phyloP scores from a whole-genome alignment of 805 yeast species.

The Zygosaccharomyces siamensis region DNA sequence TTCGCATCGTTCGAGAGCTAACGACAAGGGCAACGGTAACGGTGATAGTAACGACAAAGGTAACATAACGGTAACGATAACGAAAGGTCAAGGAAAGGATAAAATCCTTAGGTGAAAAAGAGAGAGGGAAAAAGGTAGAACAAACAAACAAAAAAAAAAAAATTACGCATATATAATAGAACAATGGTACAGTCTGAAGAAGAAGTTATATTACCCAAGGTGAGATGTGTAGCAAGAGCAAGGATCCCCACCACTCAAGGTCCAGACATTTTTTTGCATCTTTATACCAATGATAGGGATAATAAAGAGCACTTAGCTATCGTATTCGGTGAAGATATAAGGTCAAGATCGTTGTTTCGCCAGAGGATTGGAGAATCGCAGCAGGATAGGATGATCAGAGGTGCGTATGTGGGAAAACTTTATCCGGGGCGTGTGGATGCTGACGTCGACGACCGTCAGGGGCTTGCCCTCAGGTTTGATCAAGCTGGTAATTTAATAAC shows the following conservation, averaged over 20 bases:
- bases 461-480: constrained; percentile 40
- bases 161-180: too few relatives aligned
- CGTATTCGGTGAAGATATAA: constrained; percentile 88
- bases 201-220: constrained; percentile 52
- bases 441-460: constrained; percentile 50
- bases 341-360: constrained; percentile 68
- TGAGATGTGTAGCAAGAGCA: constrained; percentile 87
- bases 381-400: constrained; percentile 94
- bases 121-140: too few relatives aligned
- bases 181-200: neutral
- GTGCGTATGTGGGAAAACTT: constrained; percentile 89
- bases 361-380: constrained; percentile 69
- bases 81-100: neutral
- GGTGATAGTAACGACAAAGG: too few relatives aligned
- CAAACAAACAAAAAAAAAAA: too few relatives aligned
- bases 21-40: too few relatives aligned
- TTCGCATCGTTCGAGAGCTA: too few relatives aligned
- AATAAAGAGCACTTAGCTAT: constrained; percentile 94
- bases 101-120: too few relatives aligned
- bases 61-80: too few relatives aligned
- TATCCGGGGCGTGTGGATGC: constrained; percentile 80
- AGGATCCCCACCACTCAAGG: constrained; percentile 95
- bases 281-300: constrained; percentile 82
- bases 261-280: constrained; percentile 86
- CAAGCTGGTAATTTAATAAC: constrained; percentile 24